These are phyloP conservation scores for Auricularia heimuer DNA, from an alignment of 768 basidiomycete species.

Conservation along the genomic window DNA sequence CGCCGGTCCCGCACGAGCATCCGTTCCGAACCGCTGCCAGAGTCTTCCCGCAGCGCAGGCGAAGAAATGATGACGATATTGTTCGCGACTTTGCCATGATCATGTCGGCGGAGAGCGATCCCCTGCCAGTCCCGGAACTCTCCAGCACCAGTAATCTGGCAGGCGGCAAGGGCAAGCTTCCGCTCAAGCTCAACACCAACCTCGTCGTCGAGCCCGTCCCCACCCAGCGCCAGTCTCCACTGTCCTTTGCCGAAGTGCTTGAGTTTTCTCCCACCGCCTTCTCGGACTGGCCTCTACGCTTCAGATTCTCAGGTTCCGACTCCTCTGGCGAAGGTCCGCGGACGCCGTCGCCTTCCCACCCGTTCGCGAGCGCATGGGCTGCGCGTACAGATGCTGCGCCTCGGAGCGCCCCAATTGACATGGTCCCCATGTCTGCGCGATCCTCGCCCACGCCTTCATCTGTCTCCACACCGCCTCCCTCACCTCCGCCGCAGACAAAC, in stretches of 20 bases:
- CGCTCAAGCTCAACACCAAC: not conserved
- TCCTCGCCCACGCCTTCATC: not conserved
- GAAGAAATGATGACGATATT: not conserved
- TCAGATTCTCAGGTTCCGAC: not conserved
- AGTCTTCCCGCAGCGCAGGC: not conserved
- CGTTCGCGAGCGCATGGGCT: not conserved
- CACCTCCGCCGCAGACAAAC: not conserved
- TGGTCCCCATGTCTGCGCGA: not conserved
- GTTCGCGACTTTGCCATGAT: too few species aligned
- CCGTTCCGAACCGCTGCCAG: not conserved
- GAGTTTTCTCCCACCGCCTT: not conserved
- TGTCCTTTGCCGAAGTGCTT: not conserved
- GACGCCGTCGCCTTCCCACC: not conserved
- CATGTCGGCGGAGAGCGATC: too few species aligned
- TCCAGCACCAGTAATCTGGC: not conserved
- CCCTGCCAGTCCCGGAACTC: not conserved
- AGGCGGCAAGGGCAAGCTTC: not conserved
- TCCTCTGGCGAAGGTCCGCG: not conserved
- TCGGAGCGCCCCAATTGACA: not conserved
- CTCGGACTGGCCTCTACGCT: not conserved
- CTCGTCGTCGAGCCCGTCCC: not conserved
- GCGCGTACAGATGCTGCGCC: not conserved
- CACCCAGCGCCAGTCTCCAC: not conserved
- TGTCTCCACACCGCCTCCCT: not conserved
- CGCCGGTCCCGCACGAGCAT: not conserved